These are phyloP conservation scores for Claviceps paspali DNA, from an alignment of 2,329 filamentous ascomycete genomes.

Conservation along the genomic window DNA sequence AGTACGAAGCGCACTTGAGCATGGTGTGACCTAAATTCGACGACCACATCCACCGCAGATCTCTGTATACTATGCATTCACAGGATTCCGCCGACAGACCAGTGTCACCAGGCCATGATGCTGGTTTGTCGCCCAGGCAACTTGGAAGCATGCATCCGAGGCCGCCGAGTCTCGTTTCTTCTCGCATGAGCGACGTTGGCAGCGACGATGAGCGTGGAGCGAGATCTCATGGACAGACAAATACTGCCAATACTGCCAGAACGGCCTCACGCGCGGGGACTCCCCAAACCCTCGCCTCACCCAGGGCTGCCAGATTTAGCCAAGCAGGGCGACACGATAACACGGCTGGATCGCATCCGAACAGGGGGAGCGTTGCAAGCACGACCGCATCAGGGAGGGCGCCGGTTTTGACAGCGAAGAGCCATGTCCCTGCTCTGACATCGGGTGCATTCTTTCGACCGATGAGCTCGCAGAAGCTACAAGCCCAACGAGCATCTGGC, in stretches of 20 bases:
- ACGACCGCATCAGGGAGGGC: constrained; percentile 33
- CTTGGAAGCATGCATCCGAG: constrained; percentile 25
- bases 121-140: constrained; percentile 21
- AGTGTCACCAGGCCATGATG: constrained; percentile 23
- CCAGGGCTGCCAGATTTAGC: constrained; percentile 32
- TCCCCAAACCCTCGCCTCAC: constrained; percentile 31
- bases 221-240: no score
- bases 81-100: constrained; percentile 20
- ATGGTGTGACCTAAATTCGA: constrained; percentile 9
- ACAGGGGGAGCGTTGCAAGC: constrained; percentile 26
- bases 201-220: constrained; percentile 38
- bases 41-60: neutral
- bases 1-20: neutral
- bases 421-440: constrained; percentile 78
- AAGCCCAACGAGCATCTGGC: constrained; percentile 63
- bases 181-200: constrained; percentile 52
- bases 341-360: constrained; percentile 26
- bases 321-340: constrained; percentile 40
- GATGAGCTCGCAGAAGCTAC: constrained; percentile 90
- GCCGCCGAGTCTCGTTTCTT: constrained; percentile 53
- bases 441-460: constrained; percentile 89
- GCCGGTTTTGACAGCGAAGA: constrained; percentile 55
- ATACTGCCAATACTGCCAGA: no score
- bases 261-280: constrained; percentile 37
- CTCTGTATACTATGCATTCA: constrained; percentile 19